Percentiles rank a stretch among this genome's conserved stretches.
Conservation (phyloP, 305 asterid genomes). For the Rubia occidens region DNA sequence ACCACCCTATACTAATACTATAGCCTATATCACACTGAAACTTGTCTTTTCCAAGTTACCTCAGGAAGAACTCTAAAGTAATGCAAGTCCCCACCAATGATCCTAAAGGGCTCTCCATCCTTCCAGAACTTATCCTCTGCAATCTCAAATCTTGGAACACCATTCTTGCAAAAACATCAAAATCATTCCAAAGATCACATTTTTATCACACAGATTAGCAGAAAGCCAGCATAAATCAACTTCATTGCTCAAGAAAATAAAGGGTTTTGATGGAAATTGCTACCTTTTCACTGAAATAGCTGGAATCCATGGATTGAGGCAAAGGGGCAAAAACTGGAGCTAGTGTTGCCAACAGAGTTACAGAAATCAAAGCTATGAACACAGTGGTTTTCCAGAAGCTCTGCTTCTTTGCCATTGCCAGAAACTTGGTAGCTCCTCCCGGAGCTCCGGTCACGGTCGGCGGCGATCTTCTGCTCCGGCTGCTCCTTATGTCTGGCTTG, state of each 20-base stretch:
- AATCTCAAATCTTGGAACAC: constrained; percentile 50
- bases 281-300: background rate
- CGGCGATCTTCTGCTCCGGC: constrained; percentile 6
- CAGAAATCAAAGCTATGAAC: constrained; percentile 30
- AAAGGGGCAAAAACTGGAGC: constrained; percentile 39
- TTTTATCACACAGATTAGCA: background rate
- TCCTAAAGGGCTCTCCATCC: constrained; percentile 72
- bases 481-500: background rate
- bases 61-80: constrained; percentile 77
- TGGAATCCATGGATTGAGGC: constrained; percentile 23
- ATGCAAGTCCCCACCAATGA: constrained; percentile 91
- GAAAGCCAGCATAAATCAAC: background rate
- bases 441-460: constrained; percentile 5
- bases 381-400: constrained; percentile 20
- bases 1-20: no score
- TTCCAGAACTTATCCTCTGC: constrained; percentile 79
- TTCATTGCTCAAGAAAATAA: background rate
- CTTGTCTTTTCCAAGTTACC: constrained; percentile 29
- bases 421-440: background rate
- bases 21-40: no score
- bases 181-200: background rate
- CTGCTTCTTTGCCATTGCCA: constrained; percentile 33
- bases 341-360: constrained; percentile 38
- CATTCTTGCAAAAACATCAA: constrained; percentile 23
- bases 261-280: background rate